Evolutionary conservation across 78 protist genomes (phyloP).

Genomic region (Chrysochromulina parva): DNA sequence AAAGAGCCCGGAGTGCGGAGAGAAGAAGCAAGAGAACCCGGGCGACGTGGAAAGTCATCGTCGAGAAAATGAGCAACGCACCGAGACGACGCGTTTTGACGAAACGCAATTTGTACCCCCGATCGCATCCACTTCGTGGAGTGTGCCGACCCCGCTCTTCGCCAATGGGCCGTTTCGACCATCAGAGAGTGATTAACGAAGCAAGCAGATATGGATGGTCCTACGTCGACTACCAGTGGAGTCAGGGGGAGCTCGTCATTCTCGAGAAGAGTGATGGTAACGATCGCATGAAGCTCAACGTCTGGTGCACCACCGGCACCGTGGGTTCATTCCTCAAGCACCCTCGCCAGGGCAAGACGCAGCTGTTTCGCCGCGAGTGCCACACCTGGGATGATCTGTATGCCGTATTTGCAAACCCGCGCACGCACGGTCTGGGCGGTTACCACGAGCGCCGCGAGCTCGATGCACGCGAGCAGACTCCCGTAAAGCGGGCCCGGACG

Average conservation of each 20-base stretch:
- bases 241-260: background rate
- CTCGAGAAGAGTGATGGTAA: background rate
- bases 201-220: background rate
- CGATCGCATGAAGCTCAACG: background rate
- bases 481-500: no score
- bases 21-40: no score
- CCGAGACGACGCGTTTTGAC: no score
- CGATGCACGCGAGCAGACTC: background rate
- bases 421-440: background rate
- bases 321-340: slow-evolving; percentile 5
- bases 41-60: no score
- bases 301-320: slow-evolving; percentile 2
- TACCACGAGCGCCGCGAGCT: background rate
- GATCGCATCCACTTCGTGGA: no score
- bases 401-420: background rate
- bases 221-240: background rate
- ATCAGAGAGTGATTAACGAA: background rate
- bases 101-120: no score
- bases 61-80: no score
- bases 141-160: no score
- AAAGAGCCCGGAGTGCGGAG: no score
- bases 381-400: background rate
- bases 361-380: background rate
- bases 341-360: slow-evolving; percentile 5
- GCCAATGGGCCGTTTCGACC: background rate